These are phyloP conservation scores for Kondoa subrosea DNA, from an alignment of 768 basidiomycete genomes.

Conservation along the genomic window DNA sequence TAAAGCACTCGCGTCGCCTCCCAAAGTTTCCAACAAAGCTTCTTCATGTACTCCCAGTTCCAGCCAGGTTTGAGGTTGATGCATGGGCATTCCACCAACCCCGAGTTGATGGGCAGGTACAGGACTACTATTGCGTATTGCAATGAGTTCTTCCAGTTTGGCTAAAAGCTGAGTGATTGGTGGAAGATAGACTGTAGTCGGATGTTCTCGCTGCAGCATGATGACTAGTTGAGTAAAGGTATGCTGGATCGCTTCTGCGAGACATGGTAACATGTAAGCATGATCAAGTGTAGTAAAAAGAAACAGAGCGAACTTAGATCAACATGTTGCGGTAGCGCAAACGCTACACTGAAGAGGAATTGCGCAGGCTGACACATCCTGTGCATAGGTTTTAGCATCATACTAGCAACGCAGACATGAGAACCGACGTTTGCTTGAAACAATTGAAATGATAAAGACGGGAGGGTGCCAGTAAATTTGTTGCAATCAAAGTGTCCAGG, in stretches of 20 bases:
- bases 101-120: too few relatives aligned
- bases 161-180: background rate
- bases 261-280: background rate
- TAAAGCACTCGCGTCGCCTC: too few relatives aligned
- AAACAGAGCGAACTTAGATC: background rate
- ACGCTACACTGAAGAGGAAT: background rate
- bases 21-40: background rate
- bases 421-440: background rate
- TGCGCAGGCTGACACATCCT: background rate
- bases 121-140: background rate
- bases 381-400: background rate
- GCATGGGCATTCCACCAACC: too few relatives aligned
- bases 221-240: background rate
- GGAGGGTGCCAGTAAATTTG: background rate
- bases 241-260: background rate
- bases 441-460: background rate
- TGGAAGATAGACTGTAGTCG: background rate
- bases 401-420: background rate
- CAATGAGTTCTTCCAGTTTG: background rate
- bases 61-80: too few relatives aligned
- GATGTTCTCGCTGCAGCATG: background rate
- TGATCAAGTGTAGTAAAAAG: background rate
- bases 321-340: background rate
- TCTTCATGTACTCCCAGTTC: too few relatives aligned
- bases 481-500: background rate